Conservation (phyloP, 768 basidiomycete species). For the Symmetrospora coprosmae region DNA sequence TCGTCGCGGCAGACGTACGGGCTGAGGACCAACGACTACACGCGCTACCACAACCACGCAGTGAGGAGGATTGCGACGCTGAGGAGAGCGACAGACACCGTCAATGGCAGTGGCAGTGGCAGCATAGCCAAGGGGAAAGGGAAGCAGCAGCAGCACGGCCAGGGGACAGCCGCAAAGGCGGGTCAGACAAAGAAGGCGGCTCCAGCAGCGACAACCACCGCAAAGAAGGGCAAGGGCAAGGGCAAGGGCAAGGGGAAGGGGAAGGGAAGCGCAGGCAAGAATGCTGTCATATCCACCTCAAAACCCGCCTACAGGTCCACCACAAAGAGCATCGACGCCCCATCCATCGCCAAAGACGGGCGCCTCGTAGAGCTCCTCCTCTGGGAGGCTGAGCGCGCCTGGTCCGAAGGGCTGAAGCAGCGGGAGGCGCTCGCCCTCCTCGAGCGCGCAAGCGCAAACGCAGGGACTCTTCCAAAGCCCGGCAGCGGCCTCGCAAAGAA, state of each 20-base stretch:
- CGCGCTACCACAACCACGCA: slow-evolving; percentile 49
- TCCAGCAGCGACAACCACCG: slow-evolving; percentile 63
- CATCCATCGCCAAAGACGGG: slow-evolving; percentile 24
- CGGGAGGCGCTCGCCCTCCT: slow-evolving; percentile 6
- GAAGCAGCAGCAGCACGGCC: no score
- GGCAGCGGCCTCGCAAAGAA: slow-evolving; percentile 48
- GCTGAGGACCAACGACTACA: slow-evolving; percentile 73
- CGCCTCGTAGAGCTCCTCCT: slow-evolving; percentile 56
- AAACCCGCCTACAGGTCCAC: slow-evolving; percentile 19
- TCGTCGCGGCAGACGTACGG: slow-evolving; percentile 84
- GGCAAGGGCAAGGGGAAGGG: slow-evolving; percentile 52
- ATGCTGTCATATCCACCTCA: not conserved
- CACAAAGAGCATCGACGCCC: not conserved
- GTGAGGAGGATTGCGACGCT: not conserved
- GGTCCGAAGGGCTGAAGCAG: slow-evolving; percentile 47
- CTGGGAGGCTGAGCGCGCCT: slow-evolving; percentile 81
- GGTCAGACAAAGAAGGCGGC: no score
- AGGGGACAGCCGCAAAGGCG: no score
- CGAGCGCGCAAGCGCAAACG: slow-evolving; percentile 55
- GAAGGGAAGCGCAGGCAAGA: slow-evolving; percentile 53
- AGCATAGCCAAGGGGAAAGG: no score
- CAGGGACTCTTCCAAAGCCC: slow-evolving; percentile 44
- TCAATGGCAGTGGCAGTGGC: slow-evolving; percentile 67
- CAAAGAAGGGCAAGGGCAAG: slow-evolving; percentile 73
- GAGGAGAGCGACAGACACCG: slow-evolving; percentile 49